Evolutionary conservation across 2,329 filamentous ascomycete species (phyloP).

Genomic region (Fusarium sp.): DNA sequence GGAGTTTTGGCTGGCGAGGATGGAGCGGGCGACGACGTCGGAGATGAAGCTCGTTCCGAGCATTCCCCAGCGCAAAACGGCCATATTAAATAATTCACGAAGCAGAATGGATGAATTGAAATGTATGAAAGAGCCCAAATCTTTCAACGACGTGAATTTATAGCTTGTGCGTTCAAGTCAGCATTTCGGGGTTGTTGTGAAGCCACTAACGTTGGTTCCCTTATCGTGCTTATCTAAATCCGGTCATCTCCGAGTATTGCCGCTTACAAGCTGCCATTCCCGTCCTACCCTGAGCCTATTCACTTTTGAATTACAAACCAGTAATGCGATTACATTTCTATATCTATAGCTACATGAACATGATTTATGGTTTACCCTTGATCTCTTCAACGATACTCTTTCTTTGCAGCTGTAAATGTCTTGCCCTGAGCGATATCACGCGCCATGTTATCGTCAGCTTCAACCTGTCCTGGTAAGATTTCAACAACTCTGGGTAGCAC

Average conservation of each 20-base stretch:
- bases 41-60: slow-evolving; percentile 22
- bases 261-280: not conserved
- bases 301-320: not conserved
- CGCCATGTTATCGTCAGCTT: slow-evolving; percentile 25
- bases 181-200: not conserved
- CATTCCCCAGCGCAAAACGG: slow-evolving; percentile 8
- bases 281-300: not conserved
- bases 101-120: rapidly evolving
- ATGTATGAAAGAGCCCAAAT: rapidly evolving
- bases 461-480: not conserved
- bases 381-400: not conserved
- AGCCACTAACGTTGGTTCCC: not conserved
- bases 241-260: not conserved
- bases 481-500: slow-evolving; percentile 1
- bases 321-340: not conserved
- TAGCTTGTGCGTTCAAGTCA: not conserved
- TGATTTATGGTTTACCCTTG: rapidly evolving
- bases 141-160: not conserved
- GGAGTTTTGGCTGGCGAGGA: slow-evolving; percentile 5
- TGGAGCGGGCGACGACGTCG: slow-evolving; percentile 10
- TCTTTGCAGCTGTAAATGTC: not conserved
- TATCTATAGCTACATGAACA: rapidly evolving
- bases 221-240: not conserved
- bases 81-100: rapidly evolving
- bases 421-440: not conserved